These are phyloP conservation scores for Psilocybe sp. DNA, from an alignment of 768 basidiomycete genomes.

Conservation along the genomic window DNA sequence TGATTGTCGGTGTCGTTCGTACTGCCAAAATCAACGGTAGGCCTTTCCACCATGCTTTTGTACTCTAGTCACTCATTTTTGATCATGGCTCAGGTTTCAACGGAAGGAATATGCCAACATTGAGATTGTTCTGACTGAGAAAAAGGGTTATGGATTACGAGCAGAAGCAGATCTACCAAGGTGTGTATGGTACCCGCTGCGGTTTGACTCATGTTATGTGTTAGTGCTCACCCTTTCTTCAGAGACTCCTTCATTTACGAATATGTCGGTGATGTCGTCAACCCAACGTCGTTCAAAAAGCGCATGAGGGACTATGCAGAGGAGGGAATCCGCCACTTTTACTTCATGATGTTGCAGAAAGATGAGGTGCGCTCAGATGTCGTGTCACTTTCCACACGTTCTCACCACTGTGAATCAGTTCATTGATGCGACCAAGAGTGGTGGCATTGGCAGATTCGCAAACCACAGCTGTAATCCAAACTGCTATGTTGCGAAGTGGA, in stretches of 20 bases:
- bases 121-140: constrained; percentile 89
- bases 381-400: background rate
- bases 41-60: constrained; percentile 18
- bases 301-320: constrained; percentile 92
- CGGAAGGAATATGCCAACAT: constrained; percentile 81
- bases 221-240: background rate
- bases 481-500: constrained; percentile 98
- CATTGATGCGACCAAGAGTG: constrained; percentile 96
- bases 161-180: constrained; percentile 64
- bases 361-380: constrained; percentile 70
- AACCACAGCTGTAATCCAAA: constrained; percentile 99
- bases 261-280: constrained; percentile 96
- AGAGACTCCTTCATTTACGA: constrained; percentile 96
- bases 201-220: too few relatives aligned
- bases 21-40: constrained; percentile 94
- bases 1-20: constrained; percentile 79
- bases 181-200: constrained; percentile 37
- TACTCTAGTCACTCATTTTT: constrained; percentile 2
- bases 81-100: constrained; percentile 64
- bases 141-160: constrained; percentile 93
- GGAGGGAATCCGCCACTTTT: constrained; percentile 94
- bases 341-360: constrained; percentile 99
- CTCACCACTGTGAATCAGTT: constrained; percentile 47
- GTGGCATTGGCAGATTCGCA: constrained; percentile 94
- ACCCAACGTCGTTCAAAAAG: constrained; percentile 81